Conservation (phyloP, 2,329 filamentous ascomycete genomes). For the Mycosphaerella sp. region DNA sequence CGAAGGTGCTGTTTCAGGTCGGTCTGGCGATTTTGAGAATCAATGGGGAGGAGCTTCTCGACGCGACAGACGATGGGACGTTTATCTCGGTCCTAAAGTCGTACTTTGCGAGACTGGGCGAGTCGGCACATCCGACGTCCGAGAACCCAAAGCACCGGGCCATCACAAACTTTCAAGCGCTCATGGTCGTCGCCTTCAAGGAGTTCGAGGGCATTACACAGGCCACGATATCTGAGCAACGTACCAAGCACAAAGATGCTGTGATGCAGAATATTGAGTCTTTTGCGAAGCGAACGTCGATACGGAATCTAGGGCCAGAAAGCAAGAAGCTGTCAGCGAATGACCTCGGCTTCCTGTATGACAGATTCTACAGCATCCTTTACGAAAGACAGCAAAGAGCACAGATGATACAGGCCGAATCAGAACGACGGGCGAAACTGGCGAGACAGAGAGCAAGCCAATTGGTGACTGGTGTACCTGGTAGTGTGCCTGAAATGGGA, state of each 20-base stretch:
- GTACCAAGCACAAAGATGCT: constrained; percentile 86
- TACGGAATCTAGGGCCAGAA: constrained; percentile 89
- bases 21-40: constrained; percentile 94
- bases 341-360: constrained; percentile 85
- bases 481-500: constrained; percentile 63
- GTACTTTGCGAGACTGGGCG: constrained; percentile 88
- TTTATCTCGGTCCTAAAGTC: constrained; percentile 95
- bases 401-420: constrained; percentile 63
- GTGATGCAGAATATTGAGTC: constrained; percentile 95
- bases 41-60: constrained; percentile 91
- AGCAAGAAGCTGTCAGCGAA: constrained; percentile 83
- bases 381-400: constrained; percentile 87
- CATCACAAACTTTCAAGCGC: constrained; percentile 92
- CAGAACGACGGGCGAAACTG: constrained; percentile 60
- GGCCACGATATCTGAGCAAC: constrained; percentile 79
- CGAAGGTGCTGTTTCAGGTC: constrained; percentile 95
- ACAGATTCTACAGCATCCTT: constrained; percentile 84
- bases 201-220: constrained; percentile 96
- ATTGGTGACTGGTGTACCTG: constrained; percentile 44
- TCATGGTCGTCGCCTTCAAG: constrained; percentile 99
- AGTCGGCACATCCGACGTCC: constrained; percentile 91
- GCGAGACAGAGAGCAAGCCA: constrained; percentile 50
- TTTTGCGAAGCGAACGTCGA: constrained; percentile 94
- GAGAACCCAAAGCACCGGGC: constrained; percentile 91
- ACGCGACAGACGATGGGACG: constrained; percentile 87